Evolutionary conservation across 345 rosid species (phyloP).

Genomic region (Cardiospermum halicacabum): DNA sequence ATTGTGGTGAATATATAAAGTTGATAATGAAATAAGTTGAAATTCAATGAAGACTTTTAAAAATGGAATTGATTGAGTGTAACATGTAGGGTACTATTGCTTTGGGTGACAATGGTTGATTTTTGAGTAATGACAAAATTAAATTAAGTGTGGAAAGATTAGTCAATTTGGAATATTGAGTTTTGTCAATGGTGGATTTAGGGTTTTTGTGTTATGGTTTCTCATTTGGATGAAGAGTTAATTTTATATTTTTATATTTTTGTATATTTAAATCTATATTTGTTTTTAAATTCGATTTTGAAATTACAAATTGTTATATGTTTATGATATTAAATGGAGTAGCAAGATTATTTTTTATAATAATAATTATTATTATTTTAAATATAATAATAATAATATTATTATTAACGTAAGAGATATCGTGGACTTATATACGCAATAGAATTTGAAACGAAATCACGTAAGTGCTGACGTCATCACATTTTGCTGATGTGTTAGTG

Average conservation of each 20-base stretch:
- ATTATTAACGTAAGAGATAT: no score
- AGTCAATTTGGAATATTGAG: background rate
- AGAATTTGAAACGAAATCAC: background rate
- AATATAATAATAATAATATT: no score
- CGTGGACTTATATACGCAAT: background rate
- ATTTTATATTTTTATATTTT: no score
- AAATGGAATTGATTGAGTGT: background rate
- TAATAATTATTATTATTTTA: no score
- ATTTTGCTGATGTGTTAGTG: background rate
- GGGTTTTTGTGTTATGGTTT: background rate
- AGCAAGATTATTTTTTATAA: no score
- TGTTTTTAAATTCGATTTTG: no score
- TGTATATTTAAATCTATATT: no score
- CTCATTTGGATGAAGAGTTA: background rate
- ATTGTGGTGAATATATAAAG: no score
- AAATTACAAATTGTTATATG: no score
- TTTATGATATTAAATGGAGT: no score
- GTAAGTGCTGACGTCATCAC: background rate
- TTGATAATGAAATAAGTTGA: background rate
- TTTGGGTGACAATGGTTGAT: background rate
- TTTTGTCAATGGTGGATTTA: background rate
- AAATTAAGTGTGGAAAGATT: background rate
- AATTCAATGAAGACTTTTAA: background rate
- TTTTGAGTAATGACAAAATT: background rate
- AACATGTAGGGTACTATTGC: background rate